Base-by-base conservation (phyloP, 352 stramenopile species). In the Phytophthora pistaciae region DNA sequence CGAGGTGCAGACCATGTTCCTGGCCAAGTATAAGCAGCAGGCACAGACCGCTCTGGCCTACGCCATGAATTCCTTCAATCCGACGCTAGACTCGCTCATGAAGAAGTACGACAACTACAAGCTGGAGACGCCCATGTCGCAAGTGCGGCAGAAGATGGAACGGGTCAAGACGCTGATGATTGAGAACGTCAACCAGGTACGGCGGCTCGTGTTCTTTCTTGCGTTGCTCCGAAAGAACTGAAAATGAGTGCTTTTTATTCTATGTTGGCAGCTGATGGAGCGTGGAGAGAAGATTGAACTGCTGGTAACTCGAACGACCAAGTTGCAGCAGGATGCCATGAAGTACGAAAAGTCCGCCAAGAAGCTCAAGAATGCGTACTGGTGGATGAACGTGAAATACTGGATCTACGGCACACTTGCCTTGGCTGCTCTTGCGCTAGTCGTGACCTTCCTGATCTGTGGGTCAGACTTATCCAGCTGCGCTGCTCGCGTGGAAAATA, bases 91-190 rank as follows among this genome's bases (percentile, higher is more conserved):
- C 33, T 64, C 64, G 27, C 77, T 95, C 36, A 93, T 93, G 69
- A 92, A 92, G 61, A 95, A 94, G 52, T 96, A 95, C 64, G 89
- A 96, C 65, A 93, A 94, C 68, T 84, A 88, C 46, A 90, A 87
- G 64, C 56, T 94, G 3, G 84, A 95, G n/a, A 94, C 85, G n/a
- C 84, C 84, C 13, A 81, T 94, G 53, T 78, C 82, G 1, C 86
- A 94, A 59, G 82, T 90, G 56, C 95, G 98, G 49, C 91, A 94
- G 72, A 98, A 99, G 84, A 98, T 99, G 85, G 98, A 99, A 69
- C 91, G 98, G 57, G 94, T 99, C 48, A 99, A 99, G 74, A 97
- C 95, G 72, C 90, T 99, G 55, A 99, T 99, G 95, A 96, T 99
- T 23, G 92, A 99, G 48, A 99, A 99, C 75, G 98, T 99, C n/a